Percentiles rank a stretch among this genome's conserved stretches.
Conservation (phyloP, 176 grass and related monocot species). For the Paspalum notatum region DNA sequence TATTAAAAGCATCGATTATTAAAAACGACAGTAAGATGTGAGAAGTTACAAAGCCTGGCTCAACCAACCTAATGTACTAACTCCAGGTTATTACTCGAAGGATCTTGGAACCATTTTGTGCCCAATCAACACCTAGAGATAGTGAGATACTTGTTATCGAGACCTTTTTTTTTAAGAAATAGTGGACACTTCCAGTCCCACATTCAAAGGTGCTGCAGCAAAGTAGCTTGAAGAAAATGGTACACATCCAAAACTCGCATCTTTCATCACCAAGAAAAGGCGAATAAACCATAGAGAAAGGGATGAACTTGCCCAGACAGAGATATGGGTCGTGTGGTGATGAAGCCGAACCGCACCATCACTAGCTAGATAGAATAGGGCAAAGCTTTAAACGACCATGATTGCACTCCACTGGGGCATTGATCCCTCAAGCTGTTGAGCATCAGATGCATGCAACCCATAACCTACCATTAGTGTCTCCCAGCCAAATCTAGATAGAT, state of each 20-base stretch:
- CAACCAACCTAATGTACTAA: too few relatives aligned
- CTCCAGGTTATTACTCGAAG: too few relatives aligned
- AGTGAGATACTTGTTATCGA: too few relatives aligned
- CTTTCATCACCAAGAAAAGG: slow-evolving; percentile 30
- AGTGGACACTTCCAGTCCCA: slow-evolving; percentile 18
- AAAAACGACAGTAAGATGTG: too few relatives aligned
- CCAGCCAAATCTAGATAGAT: slow-evolving; percentile 1
- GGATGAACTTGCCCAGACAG: not conserved
- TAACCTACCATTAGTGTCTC: slow-evolving; percentile 14
- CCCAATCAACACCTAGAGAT: too few relatives aligned
- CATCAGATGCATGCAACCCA: slow-evolving; percentile 46
- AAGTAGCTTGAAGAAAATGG: slow-evolving; percentile 11
- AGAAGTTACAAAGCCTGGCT: too few relatives aligned
- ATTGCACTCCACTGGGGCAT: not conserved
- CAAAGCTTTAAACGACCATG: not conserved
- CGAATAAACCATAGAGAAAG: slow-evolving; percentile 18
- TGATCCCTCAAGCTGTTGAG: slow-evolving; percentile 28
- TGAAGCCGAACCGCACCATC: slow-evolving; percentile 21
- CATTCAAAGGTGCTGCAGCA: slow-evolving; percentile 38
- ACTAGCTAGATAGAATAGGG: not conserved
- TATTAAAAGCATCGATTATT: too few relatives aligned
- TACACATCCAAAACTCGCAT: slow-evolving; percentile 18
- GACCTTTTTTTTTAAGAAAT: not conserved
- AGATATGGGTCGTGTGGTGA: slow-evolving; percentile 23
- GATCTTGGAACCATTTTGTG: too few relatives aligned